Conservation (phyloP, 768 basidiomycete genomes). For the Pleurotus cornucopiae region DNA sequence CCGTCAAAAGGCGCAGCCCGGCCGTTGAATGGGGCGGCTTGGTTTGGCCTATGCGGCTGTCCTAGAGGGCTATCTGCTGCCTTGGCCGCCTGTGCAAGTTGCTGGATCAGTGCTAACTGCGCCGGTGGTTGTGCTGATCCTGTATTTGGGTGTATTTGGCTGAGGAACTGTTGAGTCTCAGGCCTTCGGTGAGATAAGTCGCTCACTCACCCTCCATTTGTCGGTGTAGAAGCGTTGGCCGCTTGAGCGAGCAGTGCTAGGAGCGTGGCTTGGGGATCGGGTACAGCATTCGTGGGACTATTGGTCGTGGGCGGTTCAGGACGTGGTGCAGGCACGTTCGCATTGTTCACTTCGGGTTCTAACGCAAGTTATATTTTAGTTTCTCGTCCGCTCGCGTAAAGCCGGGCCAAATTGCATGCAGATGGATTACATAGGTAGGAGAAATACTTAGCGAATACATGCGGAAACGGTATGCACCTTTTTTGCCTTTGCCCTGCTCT, state of each 20-base stretch:
- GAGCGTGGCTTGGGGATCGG: constrained; percentile 59
- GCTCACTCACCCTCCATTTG: constrained; percentile 34
- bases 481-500: constrained; percentile 42
- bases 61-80: constrained; percentile 26
- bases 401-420: constrained; percentile 44
- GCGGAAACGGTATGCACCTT: constrained; percentile 82
- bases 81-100: constrained; percentile 63
- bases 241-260: constrained; percentile 70
- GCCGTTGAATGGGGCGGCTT: constrained; percentile 27
- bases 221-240: constrained; percentile 37
- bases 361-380: constrained; percentile 67
- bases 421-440: constrained; percentile 59
- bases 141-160: constrained; percentile 64
- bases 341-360: constrained; percentile 48
- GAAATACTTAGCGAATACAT: constrained; percentile 81
- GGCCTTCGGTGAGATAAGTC: constrained; percentile 1
- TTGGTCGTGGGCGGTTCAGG: constrained; percentile 20
- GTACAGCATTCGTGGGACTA: constrained; percentile 21
- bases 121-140: constrained; percentile 32
- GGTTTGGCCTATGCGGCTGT: constrained; percentile 23
- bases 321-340: constrained; percentile 23
- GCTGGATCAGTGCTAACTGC: constrained; percentile 73
- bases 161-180: constrained; percentile 19
- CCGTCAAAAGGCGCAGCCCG: constrained; percentile 18
- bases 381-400: constrained; percentile 48